Conservation (phyloP, 345 rosid genomes). For the Rhizophora apiculata region DNA sequence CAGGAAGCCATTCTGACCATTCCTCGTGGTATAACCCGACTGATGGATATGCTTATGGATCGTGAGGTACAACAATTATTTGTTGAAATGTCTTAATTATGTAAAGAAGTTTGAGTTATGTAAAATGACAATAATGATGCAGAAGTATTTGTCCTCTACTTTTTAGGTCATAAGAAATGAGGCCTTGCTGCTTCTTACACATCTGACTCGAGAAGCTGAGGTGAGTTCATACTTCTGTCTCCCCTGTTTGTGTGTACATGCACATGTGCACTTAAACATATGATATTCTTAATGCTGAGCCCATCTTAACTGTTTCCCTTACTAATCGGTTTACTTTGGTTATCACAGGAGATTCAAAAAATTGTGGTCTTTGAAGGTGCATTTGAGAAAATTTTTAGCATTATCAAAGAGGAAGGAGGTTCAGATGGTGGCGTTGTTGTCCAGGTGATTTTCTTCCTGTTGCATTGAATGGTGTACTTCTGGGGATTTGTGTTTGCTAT, state of each 20-base stretch:
- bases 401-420: constrained; percentile 92
- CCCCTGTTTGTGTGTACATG: too few species aligned
- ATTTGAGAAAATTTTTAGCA: constrained; percentile 90
- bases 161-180: constrained; percentile 89
- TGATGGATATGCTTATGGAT: constrained; percentile 99
- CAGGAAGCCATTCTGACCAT: constrained; percentile 97
- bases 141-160: constrained; percentile 21
- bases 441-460: constrained; percentile 52
- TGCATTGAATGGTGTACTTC: not conserved
- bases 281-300: constrained; percentile 3
- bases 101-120: not conserved
- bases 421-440: constrained; percentile 99
- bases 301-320: constrained; percentile 9
- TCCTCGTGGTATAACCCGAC: constrained; percentile 96
- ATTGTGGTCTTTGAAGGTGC: constrained; percentile 98
- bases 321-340: constrained; percentile 19
- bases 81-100: not conserved
- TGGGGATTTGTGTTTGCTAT: not conserved
- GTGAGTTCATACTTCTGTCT: constrained; percentile 29
- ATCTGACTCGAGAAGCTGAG: constrained; percentile 97
- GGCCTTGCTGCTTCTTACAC: constrained; percentile 89
- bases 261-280: too few species aligned
- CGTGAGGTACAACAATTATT: constrained; percentile 63
- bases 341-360: constrained; percentile 90
- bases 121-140: not conserved